Conservation (phyloP, 108 stramenopile genomes). For the Cyclotella baltica region DNA sequence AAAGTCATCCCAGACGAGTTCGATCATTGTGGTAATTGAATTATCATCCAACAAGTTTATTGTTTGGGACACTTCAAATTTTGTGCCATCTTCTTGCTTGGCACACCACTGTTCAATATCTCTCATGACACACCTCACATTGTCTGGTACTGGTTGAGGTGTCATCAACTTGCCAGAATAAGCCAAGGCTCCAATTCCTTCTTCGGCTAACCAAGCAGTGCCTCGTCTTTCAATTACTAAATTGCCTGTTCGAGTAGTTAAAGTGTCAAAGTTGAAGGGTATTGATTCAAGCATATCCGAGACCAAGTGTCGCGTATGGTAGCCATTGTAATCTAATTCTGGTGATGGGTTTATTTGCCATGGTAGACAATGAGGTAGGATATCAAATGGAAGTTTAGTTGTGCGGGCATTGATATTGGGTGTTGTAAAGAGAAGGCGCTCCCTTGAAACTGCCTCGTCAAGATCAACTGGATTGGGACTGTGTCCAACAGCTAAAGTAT, state of each 20-base stretch:
- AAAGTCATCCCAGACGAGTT: slow-evolving; percentile 33
- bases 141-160: slow-evolving; percentile 56
- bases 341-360: slow-evolving; percentile 43
- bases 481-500: background rate
- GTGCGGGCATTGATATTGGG: slow-evolving; percentile 55
- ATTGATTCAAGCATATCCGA: slow-evolving; percentile 48
- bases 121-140: slow-evolving; percentile 58
- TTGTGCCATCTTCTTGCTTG: background rate
- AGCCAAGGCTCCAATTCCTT: slow-evolving; percentile 72
- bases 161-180: slow-evolving; percentile 81
- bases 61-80: slow-evolving; percentile 13
- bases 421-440: slow-evolving; percentile 24
- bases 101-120: slow-evolving; percentile 53
- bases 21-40: slow-evolving; percentile 20
- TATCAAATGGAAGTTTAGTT: slow-evolving; percentile 70
- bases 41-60: background rate
- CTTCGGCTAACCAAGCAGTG: slow-evolving; percentile 76
- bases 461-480: background rate
- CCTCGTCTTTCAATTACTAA: slow-evolving; percentile 71
- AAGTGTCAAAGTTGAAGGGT: slow-evolving; percentile 71
- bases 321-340: slow-evolving; percentile 29
- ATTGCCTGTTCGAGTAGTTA: slow-evolving; percentile 66
- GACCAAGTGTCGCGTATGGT: slow-evolving; percentile 35
- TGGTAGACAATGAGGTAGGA: slow-evolving; percentile 60
- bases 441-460: background rate